Conservation (phyloP, 345 rosid genomes). For the Camelina hispida region DNA sequence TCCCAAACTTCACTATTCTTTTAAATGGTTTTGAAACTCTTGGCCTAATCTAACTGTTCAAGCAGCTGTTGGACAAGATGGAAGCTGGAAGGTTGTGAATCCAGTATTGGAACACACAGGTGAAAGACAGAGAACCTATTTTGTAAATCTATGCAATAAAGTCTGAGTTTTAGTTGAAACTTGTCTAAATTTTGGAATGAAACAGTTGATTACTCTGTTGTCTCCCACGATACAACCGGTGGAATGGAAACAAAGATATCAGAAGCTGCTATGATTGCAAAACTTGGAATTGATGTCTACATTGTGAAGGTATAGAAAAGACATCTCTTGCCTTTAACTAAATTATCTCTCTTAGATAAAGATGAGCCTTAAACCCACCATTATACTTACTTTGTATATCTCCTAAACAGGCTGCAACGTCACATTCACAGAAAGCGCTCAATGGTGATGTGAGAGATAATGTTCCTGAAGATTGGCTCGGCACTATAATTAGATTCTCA, state of each 20-base stretch:
- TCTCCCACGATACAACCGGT: conserved; percentile 93
- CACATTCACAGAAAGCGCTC: conserved; percentile 70
- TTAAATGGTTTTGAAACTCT: neutral
- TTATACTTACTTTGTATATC: neutral
- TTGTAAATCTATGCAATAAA: neutral
- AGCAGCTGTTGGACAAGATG: conserved; percentile 79
- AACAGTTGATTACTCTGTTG: conserved; percentile 79
- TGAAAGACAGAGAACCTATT: conserved; percentile 25
- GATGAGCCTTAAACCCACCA: neutral
- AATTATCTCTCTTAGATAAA: too few relatives aligned
- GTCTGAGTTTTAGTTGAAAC: neutral
- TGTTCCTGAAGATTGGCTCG: conserved; percentile 78
- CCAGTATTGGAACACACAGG: conserved; percentile 61
- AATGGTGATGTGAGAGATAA: conserved; percentile 57
- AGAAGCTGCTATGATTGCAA: conserved; percentile 94
- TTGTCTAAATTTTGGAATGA: conserved; percentile 7
- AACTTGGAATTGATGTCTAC: conserved; percentile 84
- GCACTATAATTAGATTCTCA: conserved; percentile 57
- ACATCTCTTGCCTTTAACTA: neutral
- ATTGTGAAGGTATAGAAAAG: conserved; percentile 67
- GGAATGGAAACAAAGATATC: conserved; percentile 90
- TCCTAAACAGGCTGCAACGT: conserved; percentile 68
- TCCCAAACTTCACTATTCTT: neutral
- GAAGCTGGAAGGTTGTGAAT: conserved; percentile 75
- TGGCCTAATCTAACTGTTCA: neutral